phyloP scores from a whole-genome alignment of 192 early-diverging fungal genomes.

The Backusella tarrabulga region DNA sequence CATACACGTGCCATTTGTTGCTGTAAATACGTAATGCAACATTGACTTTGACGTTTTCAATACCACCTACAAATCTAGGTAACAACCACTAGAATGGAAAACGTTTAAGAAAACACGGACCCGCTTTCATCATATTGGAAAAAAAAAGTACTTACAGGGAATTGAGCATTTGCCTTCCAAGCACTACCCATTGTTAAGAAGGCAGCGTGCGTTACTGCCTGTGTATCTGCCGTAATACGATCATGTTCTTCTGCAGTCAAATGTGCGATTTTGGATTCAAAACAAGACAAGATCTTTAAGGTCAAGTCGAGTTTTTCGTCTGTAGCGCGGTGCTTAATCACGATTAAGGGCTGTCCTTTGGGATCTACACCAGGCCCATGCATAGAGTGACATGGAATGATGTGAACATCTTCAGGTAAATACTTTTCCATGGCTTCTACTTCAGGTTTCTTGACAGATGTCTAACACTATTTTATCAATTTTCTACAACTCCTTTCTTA shows the following conservation, averaged over 20 bases:
- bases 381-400: constrained; percentile 93
- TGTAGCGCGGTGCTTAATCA: constrained; percentile 78
- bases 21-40: constrained; percentile 92
- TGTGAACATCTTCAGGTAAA: constrained; percentile 88
- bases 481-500: neutral
- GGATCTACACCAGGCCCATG: constrained; percentile 91
- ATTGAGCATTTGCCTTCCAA: constrained; percentile 79
- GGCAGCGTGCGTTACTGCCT: constrained; percentile 94
- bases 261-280: constrained; percentile 83
- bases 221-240: constrained; percentile 95
- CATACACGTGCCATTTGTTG: constrained; percentile 98
- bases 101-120: neutral
- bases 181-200: constrained; percentile 94
- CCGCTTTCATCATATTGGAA: neutral
- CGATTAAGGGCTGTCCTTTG: constrained; percentile 77
- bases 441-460: constrained; percentile 95
- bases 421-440: constrained; percentile 86
- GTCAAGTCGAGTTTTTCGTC: constrained; percentile 58
- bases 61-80: constrained; percentile 85
- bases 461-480: constrained; percentile 42
- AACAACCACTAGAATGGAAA: constrained; percentile 70
- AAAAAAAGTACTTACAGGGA: constrained; percentile 58
- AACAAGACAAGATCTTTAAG: constrained; percentile 62
- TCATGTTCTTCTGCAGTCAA: constrained; percentile 87
- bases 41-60: constrained; percentile 96